These are phyloP conservation scores for Circinella minor DNA, from an alignment of 371 early-diverging fungal species.

Conservation along the genomic window DNA sequence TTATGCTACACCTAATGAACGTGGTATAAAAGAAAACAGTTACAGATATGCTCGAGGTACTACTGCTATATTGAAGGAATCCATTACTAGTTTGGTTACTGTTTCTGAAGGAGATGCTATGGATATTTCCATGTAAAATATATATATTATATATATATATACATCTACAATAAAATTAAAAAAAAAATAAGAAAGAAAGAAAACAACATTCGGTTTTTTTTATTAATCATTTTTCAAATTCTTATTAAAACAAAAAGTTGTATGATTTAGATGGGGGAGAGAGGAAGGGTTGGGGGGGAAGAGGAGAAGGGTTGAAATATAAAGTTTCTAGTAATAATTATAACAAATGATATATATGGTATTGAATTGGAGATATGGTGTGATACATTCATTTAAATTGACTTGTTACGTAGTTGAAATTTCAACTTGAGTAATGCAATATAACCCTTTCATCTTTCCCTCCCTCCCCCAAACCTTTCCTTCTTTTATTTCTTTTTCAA, in stretches of 20 bases:
- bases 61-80: slow-evolving; percentile 53
- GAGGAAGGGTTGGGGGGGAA: too few relatives aligned
- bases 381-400: neutral
- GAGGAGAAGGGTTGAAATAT: too few relatives aligned
- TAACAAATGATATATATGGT: too few relatives aligned
- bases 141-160: neutral
- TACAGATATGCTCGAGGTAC: slow-evolving; percentile 64
- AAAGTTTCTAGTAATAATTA: too few relatives aligned
- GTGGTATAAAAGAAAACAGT: slow-evolving; percentile 83
- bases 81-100: slow-evolving; percentile 40
- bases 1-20: slow-evolving; percentile 88
- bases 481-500: neutral
- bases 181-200: neutral
- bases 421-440: slow-evolving; percentile 1
- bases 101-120: slow-evolving; percentile 55
- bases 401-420: neutral
- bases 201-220: slow-evolving; percentile 4
- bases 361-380: neutral
- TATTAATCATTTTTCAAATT: too few relatives aligned
- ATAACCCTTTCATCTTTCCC: neutral
- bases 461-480: neutral
- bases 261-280: too few relatives aligned
- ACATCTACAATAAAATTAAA: neutral
- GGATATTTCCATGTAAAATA: slow-evolving; percentile 51
- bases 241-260: too few relatives aligned